Evolutionary conservation across 352 stramenopile species (phyloP), one percentile per base, ranked within the genome.

Genomic region (Paralagenidium karlingii): DNA sequence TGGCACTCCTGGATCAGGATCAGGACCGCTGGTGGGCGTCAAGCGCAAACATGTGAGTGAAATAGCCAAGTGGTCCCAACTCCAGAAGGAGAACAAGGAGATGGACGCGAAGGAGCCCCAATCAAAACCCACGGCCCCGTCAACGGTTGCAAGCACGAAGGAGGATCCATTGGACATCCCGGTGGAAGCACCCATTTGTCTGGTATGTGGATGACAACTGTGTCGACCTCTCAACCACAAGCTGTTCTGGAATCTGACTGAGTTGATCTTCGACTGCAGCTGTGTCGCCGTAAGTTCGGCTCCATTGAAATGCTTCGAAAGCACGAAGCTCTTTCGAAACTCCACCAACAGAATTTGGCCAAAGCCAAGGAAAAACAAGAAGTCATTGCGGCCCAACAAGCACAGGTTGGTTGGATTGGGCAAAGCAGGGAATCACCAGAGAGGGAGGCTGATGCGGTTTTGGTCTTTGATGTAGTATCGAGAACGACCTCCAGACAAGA

Each of bases 51-150:
- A 59, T 39, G 69, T 68, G n/a, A 38, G 64, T 15, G 68, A 91
- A 43, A 91, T 88, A 28, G 78, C 75, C 7, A 87, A 86, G 46
- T 91, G 75, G 78, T 86, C 75, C 1, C 75, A 82, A 24, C 52
- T 66, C 3, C 70, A 84, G 31, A 40, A 39, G 1, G 46, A 60
- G 22, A 37, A 49, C 5, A 63, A 53, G 15, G 45, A 46, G 8
- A 51, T 53, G 9, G 30, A 52, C 8, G 53, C 55, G 31, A 21
- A 32, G 8, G 21, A 57, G 15, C 24, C 24, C 5, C 16, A 1
- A 24, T 12, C 5, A 3, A 24, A 53, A 10, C 15, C 31, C 11
- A 29, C 36, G 26, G 12, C n/a, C 3, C 19, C 22, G 30, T 24
- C 41, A 50, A 57, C 5, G 40, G 26, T n/a, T 12, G 24, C 45